Base-by-base conservation (phyloP, 2,329 filamentous ascomycete species). In the Xylaria sp. region DNA sequence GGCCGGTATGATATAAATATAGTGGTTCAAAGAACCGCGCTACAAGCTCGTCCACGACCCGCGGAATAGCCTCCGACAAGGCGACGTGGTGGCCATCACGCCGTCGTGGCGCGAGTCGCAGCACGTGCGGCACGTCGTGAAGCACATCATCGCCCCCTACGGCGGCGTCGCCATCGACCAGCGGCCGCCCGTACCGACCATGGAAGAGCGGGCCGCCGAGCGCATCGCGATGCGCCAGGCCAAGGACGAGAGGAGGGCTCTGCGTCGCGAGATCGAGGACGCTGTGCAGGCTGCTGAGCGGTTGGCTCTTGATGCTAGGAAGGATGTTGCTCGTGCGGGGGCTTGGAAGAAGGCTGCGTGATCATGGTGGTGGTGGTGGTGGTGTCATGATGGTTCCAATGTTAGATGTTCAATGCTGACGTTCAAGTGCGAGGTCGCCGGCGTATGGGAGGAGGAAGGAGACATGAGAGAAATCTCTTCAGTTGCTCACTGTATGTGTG, bases 21-120 rank as follows among this genome's bases (percentile, higher is more conserved):
- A 44, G 51, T 83, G 86, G 82, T 94, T 92, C 79, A 86, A 89
- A 75, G 82, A 86, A 53, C 87, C 88, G 26, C 83, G 86, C 72
- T 86, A 88, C 72, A 86, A 91, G 77, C 88, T 95, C 36, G 92
- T 94, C 44, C 91, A 93, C 83, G 93, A 96, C 80, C 93, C 93
- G 33, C 88, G 88, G 79, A 87, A 89, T 73, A 93, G 91, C 31
- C 86, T 94, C 44, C 86, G 89, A 66, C 86, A 87, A 59, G 93
- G 93, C 77, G 93, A 96, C 79, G 88, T 95, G 3, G 88, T 96
- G 33, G 86, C 89, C 70, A 92, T 95, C 74, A 83, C 85, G 7
- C 85, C 89, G 5, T 90, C 89, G 65, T 90, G 86, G 86, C 87
- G 88, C 61, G 88, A 87, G 6, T 89, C 88, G 48, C 88, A 88